Evolutionary conservation across 1,284 basidiomycete genomes (phyloP).

Genomic region (Caloboletus firmus): DNA sequence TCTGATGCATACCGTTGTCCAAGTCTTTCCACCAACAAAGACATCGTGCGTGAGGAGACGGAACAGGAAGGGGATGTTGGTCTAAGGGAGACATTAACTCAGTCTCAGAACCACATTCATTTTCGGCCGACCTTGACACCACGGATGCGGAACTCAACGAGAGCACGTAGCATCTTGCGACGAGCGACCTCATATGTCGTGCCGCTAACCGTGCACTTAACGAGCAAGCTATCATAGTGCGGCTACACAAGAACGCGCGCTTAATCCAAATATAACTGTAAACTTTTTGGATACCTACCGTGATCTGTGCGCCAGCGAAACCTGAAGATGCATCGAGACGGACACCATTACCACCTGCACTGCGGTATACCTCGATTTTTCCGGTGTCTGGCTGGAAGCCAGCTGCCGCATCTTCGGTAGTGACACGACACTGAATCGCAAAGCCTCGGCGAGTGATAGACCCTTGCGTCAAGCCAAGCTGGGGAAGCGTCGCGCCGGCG

Average conservation of each 20-base stretch:
- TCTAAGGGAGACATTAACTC: conserved; percentile 47
- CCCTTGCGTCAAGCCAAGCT: conserved; percentile 96
- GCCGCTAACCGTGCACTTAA: conserved; percentile 95
- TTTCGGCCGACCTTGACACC: conserved; percentile 81
- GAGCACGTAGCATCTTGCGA: conserved; percentile 97
- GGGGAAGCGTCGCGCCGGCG: conserved; percentile 91
- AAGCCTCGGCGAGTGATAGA: conserved; percentile 95
- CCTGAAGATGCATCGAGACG: conserved; percentile 97
- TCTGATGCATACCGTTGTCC: conserved; percentile 78
- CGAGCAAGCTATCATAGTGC: conserved; percentile 97
- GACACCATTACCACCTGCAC: conserved; percentile 98
- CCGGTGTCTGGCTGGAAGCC: conserved; percentile 98
- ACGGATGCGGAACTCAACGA: conserved; percentile 99
- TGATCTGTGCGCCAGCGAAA: conserved; percentile 99
- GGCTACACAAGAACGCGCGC: conserved; percentile 49
- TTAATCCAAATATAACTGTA: background rate
- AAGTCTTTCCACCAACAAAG: conserved; percentile 95
- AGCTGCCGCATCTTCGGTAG: conserved; percentile 93
- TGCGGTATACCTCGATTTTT: conserved; percentile 99
- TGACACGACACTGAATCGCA: conserved; percentile 98
- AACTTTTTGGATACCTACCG: conserved; percentile 49
- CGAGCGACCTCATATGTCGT: conserved; percentile 98
- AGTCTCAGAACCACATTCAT: background rate
- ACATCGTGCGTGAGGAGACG: conserved; percentile 96
- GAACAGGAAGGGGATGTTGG: conserved; percentile 99